A percentile compares a stretch with the other conserved stretches of the same genome.
Evolutionary conservation across 2,329 filamentous ascomycete genomes (phyloP).

Genomic region (Mycosphaerelloides madeirae): DNA sequence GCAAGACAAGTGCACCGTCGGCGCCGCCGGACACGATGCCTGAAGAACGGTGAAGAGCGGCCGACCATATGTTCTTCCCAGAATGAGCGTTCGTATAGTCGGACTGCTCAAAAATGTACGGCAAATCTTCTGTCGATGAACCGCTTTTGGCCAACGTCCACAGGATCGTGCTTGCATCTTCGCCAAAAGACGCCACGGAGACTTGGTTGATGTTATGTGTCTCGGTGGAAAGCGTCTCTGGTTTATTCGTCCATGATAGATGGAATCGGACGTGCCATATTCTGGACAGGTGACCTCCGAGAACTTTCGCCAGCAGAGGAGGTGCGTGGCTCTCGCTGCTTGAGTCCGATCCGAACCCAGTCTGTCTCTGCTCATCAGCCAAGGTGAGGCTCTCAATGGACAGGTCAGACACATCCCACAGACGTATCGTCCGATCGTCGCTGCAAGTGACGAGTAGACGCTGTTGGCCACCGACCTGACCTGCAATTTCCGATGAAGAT

Average conservation of each 20-base stretch:
- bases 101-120: slow-evolving; percentile 46
- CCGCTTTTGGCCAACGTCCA: background rate
- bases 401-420: slow-evolving; percentile 75
- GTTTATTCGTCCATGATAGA: background rate
- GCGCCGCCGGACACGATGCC: slow-evolving; percentile 68
- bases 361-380: slow-evolving; percentile 34
- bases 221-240: background rate
- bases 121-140: background rate
- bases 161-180: slow-evolving; percentile 69
- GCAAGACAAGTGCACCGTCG: slow-evolving; percentile 59
- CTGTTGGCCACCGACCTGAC: slow-evolving; percentile 37
- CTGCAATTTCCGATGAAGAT: slow-evolving; percentile 46
- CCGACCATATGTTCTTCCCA: slow-evolving; percentile 90
- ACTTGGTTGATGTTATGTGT: slow-evolving; percentile 26
- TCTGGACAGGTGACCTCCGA: slow-evolving; percentile 74
- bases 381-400: slow-evolving; percentile 18
- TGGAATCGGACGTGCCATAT: slow-evolving; percentile 80
- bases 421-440: slow-evolving; percentile 81
- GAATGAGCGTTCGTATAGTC: slow-evolving; percentile 61
- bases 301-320: slow-evolving; percentile 59
- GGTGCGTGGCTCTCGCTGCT: slow-evolving; percentile 38
- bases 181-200: slow-evolving; percentile 71
- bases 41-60: slow-evolving; percentile 37
- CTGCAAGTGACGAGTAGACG: slow-evolving; percentile 86
- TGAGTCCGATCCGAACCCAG: slow-evolving; percentile 40